Base-by-base conservation (phyloP, 192 early-diverging fungal species). In the Backusella luteola region DNA sequence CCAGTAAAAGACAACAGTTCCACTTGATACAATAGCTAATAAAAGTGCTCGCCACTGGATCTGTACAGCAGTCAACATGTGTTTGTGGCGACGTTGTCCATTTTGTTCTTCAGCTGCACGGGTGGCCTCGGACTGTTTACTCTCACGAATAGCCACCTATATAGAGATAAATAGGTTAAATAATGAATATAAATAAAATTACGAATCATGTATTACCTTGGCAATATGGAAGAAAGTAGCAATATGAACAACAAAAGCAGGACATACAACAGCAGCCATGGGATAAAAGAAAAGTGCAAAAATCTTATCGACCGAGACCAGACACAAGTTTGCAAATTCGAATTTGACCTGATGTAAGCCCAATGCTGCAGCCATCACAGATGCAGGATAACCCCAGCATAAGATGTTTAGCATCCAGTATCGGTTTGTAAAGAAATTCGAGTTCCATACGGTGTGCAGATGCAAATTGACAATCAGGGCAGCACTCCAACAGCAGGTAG, bases 1-100 rank as follows among this genome's bases (percentile, higher is more conserved):
- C 87, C 85, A 87, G 72, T 89, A 89, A 72, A 89, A 87, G 7
- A 83, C 79, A n/a, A 85, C 84, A 21, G 79, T 76, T 14, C 77
- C 35, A 17, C 87, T 70, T 2, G 84, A 69, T 63, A 74, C 74
- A 29, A 87, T 12, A 0, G 85, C 85, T 39, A 89, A 74, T 67
- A 89, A 56, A 26, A 86, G 78, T 8, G 85, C 87, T 23, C 87
- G 84, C 87, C 87, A 89, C 59, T 89, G 87, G 21, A 89, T 89
- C 44, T 74, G 72, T 53, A 89, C 80, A 12, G 85, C 85, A 66
- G 79, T 80, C 66, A 88, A 76, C 4, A 89, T 83, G 70, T 85
- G 87, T 32, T 81, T 83, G 53, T 81, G 80, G 23, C 82, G 83
- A 19, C 83, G 68, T 73, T 52, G 78, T 80, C 17, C 42, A 36